Base-by-base conservation (phyloP, 257 asterid genomes). In the Penstemon barbatus region DNA sequence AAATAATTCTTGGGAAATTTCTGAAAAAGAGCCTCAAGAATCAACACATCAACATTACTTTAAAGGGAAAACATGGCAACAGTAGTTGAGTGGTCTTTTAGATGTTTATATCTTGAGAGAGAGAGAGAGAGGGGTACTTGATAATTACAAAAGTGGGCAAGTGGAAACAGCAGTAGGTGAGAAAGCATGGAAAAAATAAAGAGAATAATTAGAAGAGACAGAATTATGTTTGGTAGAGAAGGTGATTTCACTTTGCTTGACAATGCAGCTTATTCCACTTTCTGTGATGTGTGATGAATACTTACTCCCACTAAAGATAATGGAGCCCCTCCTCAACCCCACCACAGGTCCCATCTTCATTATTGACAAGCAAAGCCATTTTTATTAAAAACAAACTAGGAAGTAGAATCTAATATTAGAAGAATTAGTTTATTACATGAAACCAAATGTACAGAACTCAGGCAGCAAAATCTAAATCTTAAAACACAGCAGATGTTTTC, bases 241-340 rank as follows among this genome's bases (percentile, higher is more conserved):
- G 62, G 85, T 65, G 81, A 74, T 70, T 77, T 25, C 33, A 82
- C 84, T 77, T 83, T 85, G 88, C 91, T 85, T 82, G 77, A 76
- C 74, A 83, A 78, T 70, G 77, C 78, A 85, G 77, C 49, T 60
- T 82, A 70, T 67, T 76, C 86, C 84, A 85, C 80, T 84, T 69
- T 56, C 68, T 25, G 33, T 25, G 33, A 25, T 25, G 67, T 63
- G 50, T 38, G 49, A 74, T 51, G 68, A 77, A 69, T 74, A 77
- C 74, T 77, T 69, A 77, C 76, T 67, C 85, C 85, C 87, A 80
- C 84, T 84, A 64, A 55, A 60, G 51, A 63, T 50, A 72, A 72
- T 69, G 81, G 81, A 25, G 33, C 33, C 33, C 33, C 33, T 25
- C 33, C 33, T 25, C 33, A 25, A 25, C 33, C 33, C 33, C 33